Evolutionary conservation across 805 yeast species (phyloP).

Genomic region (Kregervanrija fluxuum): DNA sequence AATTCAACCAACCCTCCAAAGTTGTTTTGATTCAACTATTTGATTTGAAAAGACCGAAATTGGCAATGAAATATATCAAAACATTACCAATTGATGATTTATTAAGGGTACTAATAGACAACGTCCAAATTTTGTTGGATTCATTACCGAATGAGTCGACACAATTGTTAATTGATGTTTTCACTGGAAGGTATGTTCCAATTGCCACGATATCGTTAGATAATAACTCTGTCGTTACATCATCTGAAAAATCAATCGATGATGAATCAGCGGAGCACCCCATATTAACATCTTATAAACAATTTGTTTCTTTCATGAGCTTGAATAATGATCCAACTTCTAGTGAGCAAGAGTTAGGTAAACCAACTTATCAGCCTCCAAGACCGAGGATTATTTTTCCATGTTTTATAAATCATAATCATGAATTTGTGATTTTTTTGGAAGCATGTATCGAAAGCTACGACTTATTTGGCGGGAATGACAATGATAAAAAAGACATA

Average conservation of each 20-base stretch:
- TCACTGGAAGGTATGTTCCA: conserved; percentile 76
- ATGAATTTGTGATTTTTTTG: conserved; percentile 82
- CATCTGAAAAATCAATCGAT: not conserved
- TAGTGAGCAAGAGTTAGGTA: conserved; percentile 14
- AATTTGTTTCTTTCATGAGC: conserved; percentile 26
- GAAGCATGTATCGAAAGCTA: conserved; percentile 86
- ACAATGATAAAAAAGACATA: conserved; percentile 64
- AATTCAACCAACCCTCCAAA: conserved; percentile 61
- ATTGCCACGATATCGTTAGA: conserved; percentile 13
- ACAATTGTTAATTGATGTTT: conserved; percentile 71
- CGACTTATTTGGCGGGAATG: conserved; percentile 65
- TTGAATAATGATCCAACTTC: conserved; percentile 3
- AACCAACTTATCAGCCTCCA: conserved; percentile 85
- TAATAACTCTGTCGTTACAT: conserved; percentile 7
- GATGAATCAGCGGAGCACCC: conserved; percentile 28
- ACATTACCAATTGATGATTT: conserved; percentile 72
- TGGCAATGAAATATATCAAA: conserved; percentile 58
- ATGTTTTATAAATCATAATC: conserved; percentile 77
- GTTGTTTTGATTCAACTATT: conserved; percentile 71
- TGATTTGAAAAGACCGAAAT: conserved; percentile 53
- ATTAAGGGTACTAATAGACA: conserved; percentile 48
- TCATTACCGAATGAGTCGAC: conserved; percentile 75
- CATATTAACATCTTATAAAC: conserved; percentile 50
- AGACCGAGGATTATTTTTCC: conserved; percentile 81
- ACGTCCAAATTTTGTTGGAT: conserved; percentile 57